A percentile compares a stretch with the other conserved stretches of the same genome.
These are phyloP conservation scores for Camellia japonica DNA, from an alignment of 148 eudicot genomes.

Conservation along the genomic window DNA sequence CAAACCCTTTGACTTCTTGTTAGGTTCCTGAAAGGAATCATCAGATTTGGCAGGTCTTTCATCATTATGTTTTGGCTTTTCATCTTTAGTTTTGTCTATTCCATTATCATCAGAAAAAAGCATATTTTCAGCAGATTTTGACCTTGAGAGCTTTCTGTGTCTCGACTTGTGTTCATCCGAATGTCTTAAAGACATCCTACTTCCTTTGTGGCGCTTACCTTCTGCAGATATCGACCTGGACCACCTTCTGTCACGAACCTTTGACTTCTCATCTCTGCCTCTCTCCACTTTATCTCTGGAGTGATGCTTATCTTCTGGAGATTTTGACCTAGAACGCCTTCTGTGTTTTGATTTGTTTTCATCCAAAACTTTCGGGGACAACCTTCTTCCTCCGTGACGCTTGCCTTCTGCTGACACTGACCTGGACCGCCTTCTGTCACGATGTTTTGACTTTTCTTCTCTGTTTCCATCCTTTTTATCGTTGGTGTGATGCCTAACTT, in stretches of 20 bases:
- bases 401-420: constrained; percentile 46
- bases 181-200: constrained; percentile 36
- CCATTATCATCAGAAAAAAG: constrained; percentile 24
- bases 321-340: constrained; percentile 57
- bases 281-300: constrained; percentile 28
- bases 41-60: constrained; percentile 34
- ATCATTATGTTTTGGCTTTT: constrained; percentile 27
- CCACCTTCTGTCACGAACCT: constrained; percentile 44
- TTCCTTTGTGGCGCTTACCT: constrained; percentile 35
- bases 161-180: constrained; percentile 40
- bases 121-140: constrained; percentile 44
- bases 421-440: constrained; percentile 38
- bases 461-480: constrained; percentile 29
- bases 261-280: constrained; percentile 44
- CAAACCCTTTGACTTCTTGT: constrained; percentile 19
- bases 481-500: constrained; percentile 31
- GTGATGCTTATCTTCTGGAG: constrained; percentile 37
- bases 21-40: constrained; percentile 26
- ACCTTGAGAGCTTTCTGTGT: constrained; percentile 53
- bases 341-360: constrained; percentile 40
- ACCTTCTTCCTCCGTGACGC: constrained; percentile 26
- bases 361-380: constrained; percentile 28
- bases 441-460: constrained; percentile 40
- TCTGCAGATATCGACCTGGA: constrained; percentile 68
- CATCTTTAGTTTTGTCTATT: constrained; percentile 24